Evolutionary conservation across 106 monocot species (phyloP).

Genomic region (Alisma plantagoaquatica): DNA sequence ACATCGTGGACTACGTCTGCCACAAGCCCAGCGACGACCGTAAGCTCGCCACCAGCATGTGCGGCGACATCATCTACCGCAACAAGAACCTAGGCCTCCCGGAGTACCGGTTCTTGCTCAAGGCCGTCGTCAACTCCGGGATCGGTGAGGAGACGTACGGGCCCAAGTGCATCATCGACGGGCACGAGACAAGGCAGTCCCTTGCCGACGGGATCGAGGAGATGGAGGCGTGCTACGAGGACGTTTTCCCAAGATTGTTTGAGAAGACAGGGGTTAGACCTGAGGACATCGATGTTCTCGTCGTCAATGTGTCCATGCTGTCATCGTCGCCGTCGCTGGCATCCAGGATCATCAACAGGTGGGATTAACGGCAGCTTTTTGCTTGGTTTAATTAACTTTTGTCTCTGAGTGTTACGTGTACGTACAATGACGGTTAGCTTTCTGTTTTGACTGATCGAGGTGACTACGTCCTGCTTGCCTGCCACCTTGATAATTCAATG

Average conservation of each 20-base stretch:
- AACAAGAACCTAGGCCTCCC: conserved; percentile 46
- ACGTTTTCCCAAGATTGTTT: conserved; percentile 46
- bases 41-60: conserved; percentile 44
- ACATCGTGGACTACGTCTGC: conserved; percentile 70
- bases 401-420: conserved; percentile 16
- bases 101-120: conserved; percentile 68
- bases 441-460: no score
- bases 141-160: conserved; percentile 86
- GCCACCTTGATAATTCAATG: no score
- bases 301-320: conserved; percentile 76
- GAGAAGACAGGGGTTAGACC: conserved; percentile 25
- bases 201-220: conserved; percentile 37
- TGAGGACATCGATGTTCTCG: conserved; percentile 45
- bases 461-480: no score
- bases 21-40: conserved; percentile 56
- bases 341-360: conserved; percentile 33
- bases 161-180: conserved; percentile 44
- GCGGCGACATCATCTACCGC: conserved; percentile 43
- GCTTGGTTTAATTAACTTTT: neutral
- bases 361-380: conserved; percentile 6
- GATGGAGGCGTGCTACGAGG: conserved; percentile 64
- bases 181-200: conserved; percentile 35
- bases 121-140: conserved; percentile 73
- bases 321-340: conserved; percentile 53
- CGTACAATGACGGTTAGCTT: no score